Evolutionary conservation across 2,329 filamentous ascomycete genomes (phyloP).

Genomic region (Albophoma yamanashiensis): DNA sequence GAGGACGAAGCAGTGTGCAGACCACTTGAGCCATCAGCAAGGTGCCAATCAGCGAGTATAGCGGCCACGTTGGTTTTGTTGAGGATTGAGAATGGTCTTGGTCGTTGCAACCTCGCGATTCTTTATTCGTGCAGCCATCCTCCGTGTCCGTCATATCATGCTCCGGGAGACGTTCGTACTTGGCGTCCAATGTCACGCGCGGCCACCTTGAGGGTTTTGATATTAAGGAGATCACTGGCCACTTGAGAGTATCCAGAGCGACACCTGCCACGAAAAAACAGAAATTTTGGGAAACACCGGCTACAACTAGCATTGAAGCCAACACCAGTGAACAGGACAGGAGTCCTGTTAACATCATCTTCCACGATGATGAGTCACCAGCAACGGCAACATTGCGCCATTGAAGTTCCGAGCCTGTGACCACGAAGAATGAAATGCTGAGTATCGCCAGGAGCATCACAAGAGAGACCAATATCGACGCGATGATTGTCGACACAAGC

Average conservation of each 20-base stretch:
- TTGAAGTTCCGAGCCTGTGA: conserved; percentile 20
- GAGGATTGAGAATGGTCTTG: not conserved
- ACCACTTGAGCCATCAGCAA: conserved; percentile 12
- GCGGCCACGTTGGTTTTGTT: not conserved
- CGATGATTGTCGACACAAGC: not conserved
- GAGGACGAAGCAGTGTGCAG: conserved; percentile 11
- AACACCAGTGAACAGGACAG: conserved; percentile 1
- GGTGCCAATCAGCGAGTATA: not conserved
- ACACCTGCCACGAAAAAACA: not conserved
- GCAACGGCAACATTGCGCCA: conserved; percentile 20
- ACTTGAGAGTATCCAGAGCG: not conserved
- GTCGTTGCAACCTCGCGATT: not conserved
- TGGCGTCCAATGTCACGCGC: not conserved
- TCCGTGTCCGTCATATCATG: not conserved
- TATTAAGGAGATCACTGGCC: not conserved
- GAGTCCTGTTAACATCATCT: conserved; percentile 17
- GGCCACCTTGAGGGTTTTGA: not conserved
- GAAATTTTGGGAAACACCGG: not conserved
- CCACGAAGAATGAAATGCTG: conserved; percentile 15
- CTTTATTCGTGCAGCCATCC: not conserved
- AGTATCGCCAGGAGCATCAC: conserved; percentile 6
- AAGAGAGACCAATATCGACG: not conserved
- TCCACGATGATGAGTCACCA: conserved; percentile 17
- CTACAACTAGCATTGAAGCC: not conserved
- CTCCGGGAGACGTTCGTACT: not conserved